phyloP scores from a whole-genome alignment of 768 basidiomycete genomes.

The Termitomyces bulborhizus region DNA sequence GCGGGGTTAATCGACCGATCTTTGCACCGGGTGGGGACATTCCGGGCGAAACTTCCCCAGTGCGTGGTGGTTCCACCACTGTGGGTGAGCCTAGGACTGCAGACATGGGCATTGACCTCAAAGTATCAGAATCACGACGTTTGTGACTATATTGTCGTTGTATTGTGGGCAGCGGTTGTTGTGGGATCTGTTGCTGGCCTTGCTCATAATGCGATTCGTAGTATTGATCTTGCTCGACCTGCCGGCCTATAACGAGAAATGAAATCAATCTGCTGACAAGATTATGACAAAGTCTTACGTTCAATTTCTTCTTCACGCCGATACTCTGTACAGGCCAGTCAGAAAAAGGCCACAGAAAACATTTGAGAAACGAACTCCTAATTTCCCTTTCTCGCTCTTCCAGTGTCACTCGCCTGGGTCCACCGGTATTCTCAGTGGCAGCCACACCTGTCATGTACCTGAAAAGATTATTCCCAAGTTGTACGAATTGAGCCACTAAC shows the following conservation, averaged over 20 bases:
- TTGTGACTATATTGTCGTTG: conserved; percentile 43
- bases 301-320: conserved; percentile 35
- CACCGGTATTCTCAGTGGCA: conserved; percentile 23
- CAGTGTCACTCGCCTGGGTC: conserved; percentile 29
- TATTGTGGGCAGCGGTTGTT: conserved; percentile 32
- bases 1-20: conserved; percentile 13
- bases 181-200: conserved; percentile 15
- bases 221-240: conserved; percentile 14
- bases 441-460: conserved; percentile 3
- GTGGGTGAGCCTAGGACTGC: conserved; percentile 46
- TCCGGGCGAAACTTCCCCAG: conserved; percentile 11
- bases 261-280: background rate
- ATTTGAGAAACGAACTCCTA: conserved; percentile 3
- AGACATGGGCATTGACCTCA: conserved; percentile 43
- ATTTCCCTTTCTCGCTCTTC: conserved; percentile 32
- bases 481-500: conserved; percentile 16
- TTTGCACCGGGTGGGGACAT: conserved; percentile 12
- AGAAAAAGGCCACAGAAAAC: background rate
- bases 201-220: conserved; percentile 9
- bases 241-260: conserved; percentile 5
- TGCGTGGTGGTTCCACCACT: conserved; percentile 31
- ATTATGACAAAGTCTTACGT: conserved; percentile 22
- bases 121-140: conserved; percentile 73
- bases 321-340: conserved; percentile 23
- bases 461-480: background rate